Percentiles rank a stretch among this genome's conserved stretches.
Evolutionary conservation across 108 stramenopile genomes (phyloP).

Genomic region (Skeletonema grethae): DNA sequence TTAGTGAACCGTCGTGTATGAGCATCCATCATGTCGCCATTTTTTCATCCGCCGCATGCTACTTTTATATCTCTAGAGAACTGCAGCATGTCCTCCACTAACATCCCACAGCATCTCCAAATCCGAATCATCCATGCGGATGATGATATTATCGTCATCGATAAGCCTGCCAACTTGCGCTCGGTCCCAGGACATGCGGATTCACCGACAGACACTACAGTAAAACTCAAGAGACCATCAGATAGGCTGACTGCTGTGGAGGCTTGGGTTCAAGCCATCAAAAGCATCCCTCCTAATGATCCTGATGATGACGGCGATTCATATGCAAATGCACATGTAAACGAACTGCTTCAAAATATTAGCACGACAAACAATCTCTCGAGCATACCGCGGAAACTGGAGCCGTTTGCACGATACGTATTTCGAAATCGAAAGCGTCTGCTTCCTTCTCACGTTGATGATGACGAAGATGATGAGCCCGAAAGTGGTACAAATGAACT

Average conservation of each 20-base stretch:
- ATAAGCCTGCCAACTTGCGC: conserved; percentile 73
- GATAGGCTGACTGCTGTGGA: conserved; percentile 58
- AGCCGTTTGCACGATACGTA: conserved; percentile 52
- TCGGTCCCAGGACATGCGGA: conserved; percentile 76
- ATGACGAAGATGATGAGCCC: not conserved
- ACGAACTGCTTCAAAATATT: conserved; percentile 34
- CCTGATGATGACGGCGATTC: not conserved
- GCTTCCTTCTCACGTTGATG: conserved; percentile 30
- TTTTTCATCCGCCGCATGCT: no score
- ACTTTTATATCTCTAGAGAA: no score
- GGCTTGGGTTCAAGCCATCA: conserved; percentile 66
- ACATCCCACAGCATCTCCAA: not conserved
- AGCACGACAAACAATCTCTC: conserved; percentile 30
- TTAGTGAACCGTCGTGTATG: no score
- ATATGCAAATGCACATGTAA: not conserved
- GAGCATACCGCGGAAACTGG: conserved; percentile 61
- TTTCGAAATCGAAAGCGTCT: conserved; percentile 55
- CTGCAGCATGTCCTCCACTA: no score
- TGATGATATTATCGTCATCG: conserved; percentile 67
- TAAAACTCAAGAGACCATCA: conserved; percentile 5
- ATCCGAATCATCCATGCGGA: conserved; percentile 64
- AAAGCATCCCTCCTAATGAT: conserved; percentile 17
- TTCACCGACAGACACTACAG: conserved; percentile 13
- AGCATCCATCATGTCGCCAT: no score
- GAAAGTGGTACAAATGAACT: not conserved